These are phyloP conservation scores for Aspergillus ochraceoroseus DNA, from an alignment of 2,329 filamentous ascomycete species.

Conservation along the genomic window DNA sequence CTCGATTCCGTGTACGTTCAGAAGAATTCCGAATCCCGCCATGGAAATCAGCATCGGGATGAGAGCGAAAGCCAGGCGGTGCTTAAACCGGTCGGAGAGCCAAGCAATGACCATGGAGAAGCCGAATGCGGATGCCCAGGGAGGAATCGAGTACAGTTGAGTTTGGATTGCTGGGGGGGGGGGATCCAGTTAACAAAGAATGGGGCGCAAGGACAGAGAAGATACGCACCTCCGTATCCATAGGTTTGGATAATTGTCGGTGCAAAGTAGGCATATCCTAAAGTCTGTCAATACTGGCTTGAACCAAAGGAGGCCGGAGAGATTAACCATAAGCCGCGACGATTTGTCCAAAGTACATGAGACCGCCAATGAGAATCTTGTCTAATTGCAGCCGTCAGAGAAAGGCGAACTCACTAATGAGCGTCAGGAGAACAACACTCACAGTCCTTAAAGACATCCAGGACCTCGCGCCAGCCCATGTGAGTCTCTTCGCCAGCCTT, in stretches of 20 bases:
- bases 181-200: conserved; percentile 9
- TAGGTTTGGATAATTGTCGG: conserved; percentile 66
- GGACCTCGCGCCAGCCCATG: conserved; percentile 56
- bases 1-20: conserved; percentile 58
- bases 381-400: conserved; percentile 28
- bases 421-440: conserved; percentile 19
- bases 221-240: conserved; percentile 49
- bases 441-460: conserved; percentile 64
- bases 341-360: conserved; percentile 78
- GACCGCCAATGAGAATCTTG: conserved; percentile 66
- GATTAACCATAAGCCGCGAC: conserved; percentile 63
- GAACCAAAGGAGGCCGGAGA: not conserved
- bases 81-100: conserved; percentile 64
- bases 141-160: conserved; percentile 50
- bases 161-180: conserved; percentile 48
- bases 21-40: conserved; percentile 68
- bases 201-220: not conserved
- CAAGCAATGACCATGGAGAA: conserved; percentile 72
- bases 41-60: conserved; percentile 65
- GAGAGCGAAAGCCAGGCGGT: conserved; percentile 70
- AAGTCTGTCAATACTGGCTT: conserved; percentile 18
- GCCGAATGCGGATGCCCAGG: conserved; percentile 68
- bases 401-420: not conserved
- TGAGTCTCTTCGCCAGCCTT: conserved; percentile 59
- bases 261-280: conserved; percentile 67